These are phyloP conservation scores for Amanita pallidorosea DNA, from an alignment of 768 basidiomycete genomes.

Conservation along the genomic window DNA sequence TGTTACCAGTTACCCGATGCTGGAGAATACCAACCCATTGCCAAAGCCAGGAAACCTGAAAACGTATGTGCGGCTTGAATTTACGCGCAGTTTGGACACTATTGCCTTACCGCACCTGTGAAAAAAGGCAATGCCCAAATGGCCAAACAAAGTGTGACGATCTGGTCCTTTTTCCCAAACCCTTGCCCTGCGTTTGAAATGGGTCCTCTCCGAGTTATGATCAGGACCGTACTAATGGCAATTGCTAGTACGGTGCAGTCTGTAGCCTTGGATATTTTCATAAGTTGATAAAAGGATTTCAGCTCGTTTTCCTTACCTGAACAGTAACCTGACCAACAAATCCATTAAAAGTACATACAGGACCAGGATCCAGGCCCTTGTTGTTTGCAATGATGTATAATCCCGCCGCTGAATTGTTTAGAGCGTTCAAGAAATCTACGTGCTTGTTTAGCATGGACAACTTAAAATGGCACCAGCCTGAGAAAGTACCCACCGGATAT, in stretches of 20 bases:
- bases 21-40: conserved; percentile 8
- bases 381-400: conserved; percentile 3
- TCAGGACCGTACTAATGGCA: neutral
- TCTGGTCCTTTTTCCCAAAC: neutral
- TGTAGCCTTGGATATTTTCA: conserved; percentile 3
- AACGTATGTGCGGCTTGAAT: neutral
- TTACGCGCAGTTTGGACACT: neutral
- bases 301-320: conserved; percentile 1
- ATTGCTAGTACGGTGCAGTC: conserved; percentile 7
- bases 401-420: conserved; percentile 5
- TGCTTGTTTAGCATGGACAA: neutral
- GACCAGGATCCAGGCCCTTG: neutral
- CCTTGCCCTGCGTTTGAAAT: neutral
- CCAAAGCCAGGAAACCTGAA: conserved; percentile 7
- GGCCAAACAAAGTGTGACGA: neutral
- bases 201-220: neutral
- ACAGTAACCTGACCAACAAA: conserved; percentile 8
- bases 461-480: no score
- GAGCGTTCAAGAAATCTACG: conserved; percentile 7
- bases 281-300: neutral
- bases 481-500: conserved; percentile 1
- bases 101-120: neutral
- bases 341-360: conserved; percentile 7
- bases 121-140: conserved; percentile 4
- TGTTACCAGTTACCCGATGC: conserved; percentile 7